These are phyloP conservation scores for Penicillium vulpinum DNA, from an alignment of 2,329 filamentous ascomycete species.

Conservation along the genomic window DNA sequence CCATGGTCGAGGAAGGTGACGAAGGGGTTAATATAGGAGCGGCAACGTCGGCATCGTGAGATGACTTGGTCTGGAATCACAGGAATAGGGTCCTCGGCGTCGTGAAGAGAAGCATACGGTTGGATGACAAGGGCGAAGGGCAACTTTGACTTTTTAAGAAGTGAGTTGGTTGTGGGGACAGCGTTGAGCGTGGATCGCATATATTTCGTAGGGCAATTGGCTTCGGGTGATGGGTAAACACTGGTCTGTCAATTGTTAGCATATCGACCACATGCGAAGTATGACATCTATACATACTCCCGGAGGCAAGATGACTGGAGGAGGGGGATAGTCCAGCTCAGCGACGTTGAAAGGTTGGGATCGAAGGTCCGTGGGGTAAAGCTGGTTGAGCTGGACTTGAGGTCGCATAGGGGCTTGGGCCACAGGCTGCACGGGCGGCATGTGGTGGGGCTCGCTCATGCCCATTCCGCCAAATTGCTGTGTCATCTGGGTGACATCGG, in stretches of 20 bases:
- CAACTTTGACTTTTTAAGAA: constrained; percentile 94
- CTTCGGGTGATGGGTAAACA: constrained; percentile 83
- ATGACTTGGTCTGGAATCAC: constrained; percentile 97
- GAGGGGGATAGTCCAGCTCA: constrained; percentile 87
- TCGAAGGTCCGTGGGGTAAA: constrained; percentile 88
- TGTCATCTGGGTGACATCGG: constrained; percentile 70
- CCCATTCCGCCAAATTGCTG: constrained; percentile 81
- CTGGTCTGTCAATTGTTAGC: constrained; percentile 65
- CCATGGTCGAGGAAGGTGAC: constrained; percentile 96
- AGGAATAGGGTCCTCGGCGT: constrained; percentile 85
- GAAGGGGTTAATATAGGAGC: constrained; percentile 97
- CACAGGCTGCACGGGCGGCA: constrained; percentile 41
- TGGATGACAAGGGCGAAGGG: constrained; percentile 96
- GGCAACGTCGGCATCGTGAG: constrained; percentile 89
- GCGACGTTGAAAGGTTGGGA: constrained; percentile 92
- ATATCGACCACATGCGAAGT: constrained; percentile 10
- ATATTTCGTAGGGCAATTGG: constrained; percentile 92
- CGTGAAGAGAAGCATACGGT: constrained; percentile 89
- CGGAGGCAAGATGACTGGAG: constrained; percentile 83
- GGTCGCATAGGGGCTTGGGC: constrained; percentile 43
- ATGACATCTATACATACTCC: constrained; percentile 65
- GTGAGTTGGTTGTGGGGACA: constrained; percentile 84
- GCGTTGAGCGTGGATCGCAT: constrained; percentile 94
- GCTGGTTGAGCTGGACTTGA: constrained; percentile 69
- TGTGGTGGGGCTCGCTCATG: constrained; percentile 59